Percentiles rank a stretch among this genome's conserved stretches.
phyloP scores from a whole-genome alignment of 768 basidiomycete genomes.

The Lactarius sp. region DNA sequence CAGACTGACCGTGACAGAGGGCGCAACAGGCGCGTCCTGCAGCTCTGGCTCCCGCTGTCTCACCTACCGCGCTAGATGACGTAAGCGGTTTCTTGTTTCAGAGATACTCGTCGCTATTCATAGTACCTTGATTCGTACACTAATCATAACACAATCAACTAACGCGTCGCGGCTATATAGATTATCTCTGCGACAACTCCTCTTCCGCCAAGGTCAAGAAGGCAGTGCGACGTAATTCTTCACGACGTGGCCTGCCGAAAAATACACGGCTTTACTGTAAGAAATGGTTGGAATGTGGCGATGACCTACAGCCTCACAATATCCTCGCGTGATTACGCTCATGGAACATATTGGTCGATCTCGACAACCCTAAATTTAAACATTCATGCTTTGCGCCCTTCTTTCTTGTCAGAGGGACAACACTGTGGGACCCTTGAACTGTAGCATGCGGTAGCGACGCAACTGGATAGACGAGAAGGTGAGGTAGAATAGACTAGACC shows the following conservation, averaged over 20 bases:
- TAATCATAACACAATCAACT: neutral
- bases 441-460: neutral
- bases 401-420: neutral
- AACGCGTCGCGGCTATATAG: neutral
- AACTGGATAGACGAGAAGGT: neutral
- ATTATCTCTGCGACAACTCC: neutral
- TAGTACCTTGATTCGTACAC: neutral
- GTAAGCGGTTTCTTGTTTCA: conserved; percentile 7
- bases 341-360: neutral
- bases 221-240: neutral
- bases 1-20: conserved; percentile 19
- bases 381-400: neutral
- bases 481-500: neutral
- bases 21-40: conserved; percentile 20
- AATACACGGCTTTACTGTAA: neutral
- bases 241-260: neutral
- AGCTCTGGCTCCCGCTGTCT: neutral
- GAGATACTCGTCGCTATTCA: neutral
- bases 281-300: neutral
- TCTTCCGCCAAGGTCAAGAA: neutral
- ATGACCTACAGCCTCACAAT: neutral
- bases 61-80: conserved; percentile 14
- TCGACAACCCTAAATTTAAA: too few relatives aligned
- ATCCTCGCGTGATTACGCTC: neutral
- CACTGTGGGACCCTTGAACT: neutral